Percentiles rank a stretch among this genome's conserved stretches.
Evolutionary conservation across 768 basidiomycete species (phyloP).

Genomic region (Mycena kentingensis): DNA sequence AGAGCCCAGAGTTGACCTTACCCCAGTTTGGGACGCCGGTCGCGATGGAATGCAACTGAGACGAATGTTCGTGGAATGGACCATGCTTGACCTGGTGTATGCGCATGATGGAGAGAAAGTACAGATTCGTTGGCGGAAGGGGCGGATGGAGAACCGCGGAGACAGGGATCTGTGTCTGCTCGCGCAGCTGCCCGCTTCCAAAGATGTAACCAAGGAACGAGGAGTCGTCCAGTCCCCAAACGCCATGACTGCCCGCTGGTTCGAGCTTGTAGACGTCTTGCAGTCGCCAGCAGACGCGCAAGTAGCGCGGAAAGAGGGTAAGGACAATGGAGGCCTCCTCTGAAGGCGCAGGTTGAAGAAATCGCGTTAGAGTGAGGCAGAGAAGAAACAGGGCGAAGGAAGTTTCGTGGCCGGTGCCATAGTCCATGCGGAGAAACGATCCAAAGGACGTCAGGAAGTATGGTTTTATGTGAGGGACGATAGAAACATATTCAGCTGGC

Average conservation of each 20-base stretch:
- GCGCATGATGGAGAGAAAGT: slow-evolving; percentile 76
- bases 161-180: slow-evolving; percentile 65
- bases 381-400: slow-evolving; percentile 82
- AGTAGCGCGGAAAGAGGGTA: slow-evolving; percentile 75
- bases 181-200: slow-evolving; percentile 87
- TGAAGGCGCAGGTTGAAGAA: slow-evolving; percentile 55
- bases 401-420: slow-evolving; percentile 95
- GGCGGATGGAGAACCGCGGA: slow-evolving; percentile 60
- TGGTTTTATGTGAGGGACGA: slow-evolving; percentile 69
- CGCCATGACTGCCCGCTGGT: slow-evolving; percentile 96
- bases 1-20: slow-evolving; percentile 87
- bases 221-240: slow-evolving; percentile 97
- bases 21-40: slow-evolving; percentile 86
- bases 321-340: slow-evolving; percentile 65
- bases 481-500: slow-evolving; percentile 41
- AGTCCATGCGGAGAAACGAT: slow-evolving; percentile 88
- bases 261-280: slow-evolving; percentile 91
- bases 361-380: slow-evolving; percentile 67
- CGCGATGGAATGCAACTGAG: slow-evolving; percentile 85
- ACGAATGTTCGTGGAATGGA: slow-evolving; percentile 91
- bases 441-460: slow-evolving; percentile 87
- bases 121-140: slow-evolving; percentile 70
- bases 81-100: slow-evolving; percentile 82
- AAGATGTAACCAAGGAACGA: slow-evolving; percentile 88
- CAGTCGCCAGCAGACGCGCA: slow-evolving; percentile 79